Conservation (phyloP, 2,329 filamentous ascomycete genomes). For the Cercospora sojina region DNA sequence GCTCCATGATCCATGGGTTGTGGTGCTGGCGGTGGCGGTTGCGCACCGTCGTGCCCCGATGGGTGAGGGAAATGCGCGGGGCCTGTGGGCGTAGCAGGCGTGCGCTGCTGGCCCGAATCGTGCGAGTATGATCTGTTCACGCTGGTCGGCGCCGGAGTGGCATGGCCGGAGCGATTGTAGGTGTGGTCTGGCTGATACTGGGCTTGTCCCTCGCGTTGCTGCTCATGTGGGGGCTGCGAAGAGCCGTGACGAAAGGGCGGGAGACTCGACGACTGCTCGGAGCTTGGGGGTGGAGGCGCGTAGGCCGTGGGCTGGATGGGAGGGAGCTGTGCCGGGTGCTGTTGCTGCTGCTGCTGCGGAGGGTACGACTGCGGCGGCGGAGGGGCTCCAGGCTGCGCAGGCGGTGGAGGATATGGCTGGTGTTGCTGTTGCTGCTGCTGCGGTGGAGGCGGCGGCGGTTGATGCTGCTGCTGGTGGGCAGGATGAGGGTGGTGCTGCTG, state of each 20-base stretch:
- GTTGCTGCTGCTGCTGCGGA: conserved; percentile 15
- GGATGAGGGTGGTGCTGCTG: conserved; percentile 19
- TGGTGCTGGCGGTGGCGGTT: conserved; percentile 24
- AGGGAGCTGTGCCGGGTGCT: conserved; percentile 24
- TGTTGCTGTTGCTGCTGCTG: conserved; percentile 25
- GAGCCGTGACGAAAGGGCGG: conserved; percentile 32
- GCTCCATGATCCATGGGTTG: conserved; percentile 34
- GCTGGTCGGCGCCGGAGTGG: conserved; percentile 33
- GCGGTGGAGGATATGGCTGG: conserved; percentile 20
- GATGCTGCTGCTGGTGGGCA: conserved; percentile 19
- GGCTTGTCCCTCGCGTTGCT: conserved; percentile 27
- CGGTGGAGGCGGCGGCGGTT: conserved; percentile 5
- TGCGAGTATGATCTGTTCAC: conserved; percentile 38
- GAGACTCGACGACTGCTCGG: conserved; percentile 29
- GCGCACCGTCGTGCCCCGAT: conserved; percentile 29
- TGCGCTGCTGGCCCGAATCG: conserved; percentile 36
- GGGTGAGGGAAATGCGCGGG: conserved; percentile 20
- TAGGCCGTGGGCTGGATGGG: conserved; percentile 31
- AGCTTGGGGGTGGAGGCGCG: conserved; percentile 27
- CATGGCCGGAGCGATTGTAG: conserved; percentile 38
- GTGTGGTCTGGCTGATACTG: conserved; percentile 34
- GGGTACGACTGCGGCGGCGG: conserved; percentile 18
- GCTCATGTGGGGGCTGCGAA: conserved; percentile 29
- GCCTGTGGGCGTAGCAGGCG: conserved; percentile 38
- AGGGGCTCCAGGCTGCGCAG: conserved; percentile 24